Evolutionary conservation across 2,329 filamentous ascomycete species (phyloP), one percentile per base, ranked within the genome.

Genomic region (Podosphaera fusca): DNA sequence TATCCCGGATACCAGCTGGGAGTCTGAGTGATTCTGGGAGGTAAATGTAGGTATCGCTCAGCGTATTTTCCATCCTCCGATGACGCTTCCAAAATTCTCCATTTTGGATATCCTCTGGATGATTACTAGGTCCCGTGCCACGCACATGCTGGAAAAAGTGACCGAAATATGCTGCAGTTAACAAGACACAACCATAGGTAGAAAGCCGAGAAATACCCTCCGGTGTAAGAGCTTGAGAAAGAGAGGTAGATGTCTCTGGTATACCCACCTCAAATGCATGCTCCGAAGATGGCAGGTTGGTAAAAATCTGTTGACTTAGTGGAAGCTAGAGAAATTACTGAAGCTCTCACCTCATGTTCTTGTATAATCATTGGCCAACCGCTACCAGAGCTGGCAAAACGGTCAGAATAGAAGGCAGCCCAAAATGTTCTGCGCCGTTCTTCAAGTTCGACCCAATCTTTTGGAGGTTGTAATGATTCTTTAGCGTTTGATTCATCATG

Each of bases 11-110:
- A 12, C 82, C 81, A 33, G 73, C 70, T 0, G 88, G 87, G 31
- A 95, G 70, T 40, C 86, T 79, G 49, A 94, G 75, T 58, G 79
- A 73, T 58, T 83, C 80, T 0, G 90, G 88, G 4, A 95, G 72
- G 36, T 84, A 84, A 67, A 95, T 79, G 57, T 89, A 84, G 3
- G 82, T 81, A 63, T 82, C 86, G 2, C 86, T 80, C 1, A 95
- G 70, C 12, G 83, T 79, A 61, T 87, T 88, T 67, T 95, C 89
- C 62, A 95, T 77, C 10, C 80, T 75, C 3, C 88, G 78, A 68
- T 96, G 90, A 1, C 87, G 79, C 63, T 80, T 84, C 90, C 90
- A 95, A 68, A 87, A 95, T 29, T 78, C 74, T 2, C 88, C 88
- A 62, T 86, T 70, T 55, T 74, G 82, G 30, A 87, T 72, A 65